These are phyloP conservation scores for Lagenidium sp. DNA, from an alignment of 352 stramenopile species.

Conservation along the genomic window DNA sequence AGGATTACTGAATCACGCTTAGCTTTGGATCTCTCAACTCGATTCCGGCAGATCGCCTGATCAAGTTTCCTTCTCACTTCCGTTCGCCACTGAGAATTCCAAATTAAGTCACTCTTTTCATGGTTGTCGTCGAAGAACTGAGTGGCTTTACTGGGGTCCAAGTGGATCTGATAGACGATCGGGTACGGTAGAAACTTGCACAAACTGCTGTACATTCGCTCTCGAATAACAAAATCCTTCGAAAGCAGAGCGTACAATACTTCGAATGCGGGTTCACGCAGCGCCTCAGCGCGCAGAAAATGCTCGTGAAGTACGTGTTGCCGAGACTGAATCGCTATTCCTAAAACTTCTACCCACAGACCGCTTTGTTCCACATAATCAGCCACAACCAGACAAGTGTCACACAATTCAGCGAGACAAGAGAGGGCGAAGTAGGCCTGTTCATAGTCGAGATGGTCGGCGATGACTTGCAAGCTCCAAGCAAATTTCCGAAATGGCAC, in stretches of 20 bases:
- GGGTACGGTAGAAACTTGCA: constrained; percentile 73
- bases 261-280: constrained; percentile 73
- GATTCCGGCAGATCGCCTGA: constrained; percentile 70
- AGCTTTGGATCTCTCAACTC: constrained; percentile 50
- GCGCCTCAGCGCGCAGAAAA: constrained; percentile 61
- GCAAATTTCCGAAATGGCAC: constrained; percentile 69
- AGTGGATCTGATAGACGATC: constrained; percentile 76
- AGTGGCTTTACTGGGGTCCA: constrained; percentile 57
- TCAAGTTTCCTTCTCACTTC: constrained; percentile 72
- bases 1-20: constrained; percentile 76
- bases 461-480: constrained; percentile 76
- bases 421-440: constrained; percentile 72
- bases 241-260: constrained; percentile 67
- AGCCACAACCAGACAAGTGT: constrained; percentile 62
- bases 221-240: constrained; percentile 55
- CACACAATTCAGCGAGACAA: constrained; percentile 68
- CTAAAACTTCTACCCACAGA: constrained; percentile 72
- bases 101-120: constrained; percentile 78
- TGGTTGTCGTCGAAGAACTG: constrained; percentile 82
- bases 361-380: constrained; percentile 68
- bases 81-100: constrained; percentile 69
- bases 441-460: constrained; percentile 71
- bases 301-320: constrained; percentile 79
- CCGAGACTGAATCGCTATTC: constrained; percentile 65
- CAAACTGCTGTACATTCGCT: constrained; percentile 66